phyloP scores from a whole-genome alignment of 176 grass and related monocot species.

The Phyllostachys edulis region DNA sequence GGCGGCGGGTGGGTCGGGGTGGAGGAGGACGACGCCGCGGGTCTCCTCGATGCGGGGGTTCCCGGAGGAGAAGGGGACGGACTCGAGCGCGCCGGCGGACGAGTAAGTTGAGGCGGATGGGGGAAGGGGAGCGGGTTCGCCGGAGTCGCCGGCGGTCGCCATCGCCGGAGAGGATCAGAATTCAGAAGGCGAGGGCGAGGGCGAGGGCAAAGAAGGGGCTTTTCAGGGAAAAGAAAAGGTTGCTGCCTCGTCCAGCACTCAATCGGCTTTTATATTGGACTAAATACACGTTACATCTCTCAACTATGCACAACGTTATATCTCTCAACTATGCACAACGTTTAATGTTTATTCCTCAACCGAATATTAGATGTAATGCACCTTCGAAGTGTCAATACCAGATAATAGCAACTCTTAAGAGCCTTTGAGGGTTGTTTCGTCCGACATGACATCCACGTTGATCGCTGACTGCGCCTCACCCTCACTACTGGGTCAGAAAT shows the following conservation, averaged over 20 bases:
- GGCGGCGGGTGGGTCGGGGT: conserved; percentile 41
- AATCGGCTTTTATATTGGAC: not conserved
- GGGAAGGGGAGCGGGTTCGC: not conserved
- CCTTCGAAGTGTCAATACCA: too few species aligned
- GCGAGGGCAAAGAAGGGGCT: conserved; percentile 19
- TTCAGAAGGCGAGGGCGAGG: not conserved
- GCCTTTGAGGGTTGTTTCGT: too few species aligned
- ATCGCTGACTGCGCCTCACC: too few species aligned
- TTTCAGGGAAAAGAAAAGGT: not conserved
- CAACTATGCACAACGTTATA: too few species aligned
- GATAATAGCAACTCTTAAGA: too few species aligned
- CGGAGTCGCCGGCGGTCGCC: conserved; percentile 19
- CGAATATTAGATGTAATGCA: too few species aligned
- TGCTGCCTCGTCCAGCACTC: not conserved
- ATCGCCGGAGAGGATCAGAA: conserved; percentile 24
- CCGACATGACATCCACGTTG: too few species aligned
- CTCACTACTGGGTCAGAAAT: too few species aligned
- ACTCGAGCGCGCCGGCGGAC: conserved; percentile 26
- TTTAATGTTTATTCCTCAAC: too few species aligned
- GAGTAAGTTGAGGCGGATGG: conserved; percentile 17
- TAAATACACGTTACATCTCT: too few species aligned
- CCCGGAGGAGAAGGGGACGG: conserved; percentile 79
- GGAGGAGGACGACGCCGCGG: conserved; percentile 72
- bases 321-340: too few species aligned
- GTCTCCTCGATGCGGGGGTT: conserved; percentile 97